Evolutionary conservation across 352 stramenopile genomes (phyloP).

Genomic region (Pythium brachiatum): DNA sequence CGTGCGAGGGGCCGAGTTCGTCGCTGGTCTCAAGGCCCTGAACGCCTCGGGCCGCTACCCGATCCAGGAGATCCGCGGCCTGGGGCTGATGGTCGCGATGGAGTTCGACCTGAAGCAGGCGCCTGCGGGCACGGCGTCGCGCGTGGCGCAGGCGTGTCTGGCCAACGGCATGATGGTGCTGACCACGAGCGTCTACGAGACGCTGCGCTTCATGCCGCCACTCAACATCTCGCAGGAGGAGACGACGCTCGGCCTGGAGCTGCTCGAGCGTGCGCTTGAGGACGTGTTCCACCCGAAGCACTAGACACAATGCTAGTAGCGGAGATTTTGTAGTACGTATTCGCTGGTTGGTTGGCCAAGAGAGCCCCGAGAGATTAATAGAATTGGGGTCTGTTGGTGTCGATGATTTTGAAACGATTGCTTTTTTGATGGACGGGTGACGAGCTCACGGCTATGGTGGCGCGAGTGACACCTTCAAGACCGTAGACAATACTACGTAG

Average conservation of each 20-base stretch:
- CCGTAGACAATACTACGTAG: too few relatives aligned
- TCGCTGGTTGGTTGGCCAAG: too few relatives aligned
- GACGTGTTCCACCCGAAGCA: constrained; percentile 34
- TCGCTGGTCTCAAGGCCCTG: constrained; percentile 67
- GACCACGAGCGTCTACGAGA: constrained; percentile 91
- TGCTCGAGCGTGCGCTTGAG: constrained; percentile 51
- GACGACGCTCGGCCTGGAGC: constrained; percentile 24
- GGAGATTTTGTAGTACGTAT: neutral
- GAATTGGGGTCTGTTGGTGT: neutral
- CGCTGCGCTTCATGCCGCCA: constrained; percentile 91
- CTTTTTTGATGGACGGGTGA: too few relatives aligned
- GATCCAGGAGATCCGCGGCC: constrained; percentile 86
- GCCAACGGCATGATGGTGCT: constrained; percentile 89
- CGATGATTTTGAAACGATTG: too few relatives aligned
- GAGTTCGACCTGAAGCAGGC: constrained; percentile 81
- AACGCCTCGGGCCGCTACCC: constrained; percentile 73
- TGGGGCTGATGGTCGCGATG: constrained; percentile 92
- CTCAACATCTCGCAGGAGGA: constrained; percentile 88
- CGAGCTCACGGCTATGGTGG: too few relatives aligned
- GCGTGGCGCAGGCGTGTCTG: constrained; percentile 80
- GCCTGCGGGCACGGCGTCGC: constrained; percentile 58
- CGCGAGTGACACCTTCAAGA: too few relatives aligned
- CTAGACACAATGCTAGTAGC: constrained; percentile 4
- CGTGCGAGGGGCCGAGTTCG: constrained; percentile 59
- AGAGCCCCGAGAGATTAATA: constrained; percentile 1